Evolutionary conservation across 2,329 filamentous ascomycete species (phyloP), one percentile per base, ranked within the genome.

Genomic region (Penicillium sp.): DNA sequence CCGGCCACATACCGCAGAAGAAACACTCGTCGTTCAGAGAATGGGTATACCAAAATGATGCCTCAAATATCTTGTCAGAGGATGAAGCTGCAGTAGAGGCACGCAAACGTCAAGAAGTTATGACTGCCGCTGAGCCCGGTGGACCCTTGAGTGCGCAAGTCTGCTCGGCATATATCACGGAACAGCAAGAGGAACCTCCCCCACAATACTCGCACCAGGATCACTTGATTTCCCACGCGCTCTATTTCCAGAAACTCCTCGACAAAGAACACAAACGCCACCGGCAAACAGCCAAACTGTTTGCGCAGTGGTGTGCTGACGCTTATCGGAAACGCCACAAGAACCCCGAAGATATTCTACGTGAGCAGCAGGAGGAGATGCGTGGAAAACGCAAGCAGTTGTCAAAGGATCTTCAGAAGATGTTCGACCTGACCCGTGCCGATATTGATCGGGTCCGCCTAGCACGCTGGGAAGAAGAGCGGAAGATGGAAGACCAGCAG

Each of bases 161-260:
- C 59, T 93, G 90, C 70, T 88, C 87, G 2, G 77, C 88, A 25
- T 94, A 90, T 66, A 82, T 87, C 19, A 89, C 90, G 0, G 90
- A 94, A 61, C 80, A 86, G 13, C 82, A 83, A 59, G 87, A 90
- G 56, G 89, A 96, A 66, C 90, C 90, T 0, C 84, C 86, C 0
- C 82, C 84, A 52, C 91, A 94, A 68, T 97, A 91, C 80, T 87
- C 89, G n/a, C 92, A 96, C 65, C 84, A 86, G 69, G 93, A 97
- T 69, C 90, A 97, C 70, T 82, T 97, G 53, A 81, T 89, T 45
- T 87, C 88, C 47, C 93, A 96, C 60, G 88, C 89, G 58, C 71
- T 88, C 13, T 89, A 93, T 66, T 93, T 97, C 66, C 86, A 90
- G 48, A 89, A 87, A 67, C 81, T 97, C 36, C 85, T 97, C 77